A percentile compares a stretch with the other conserved stretches of the same genome.
Conservation (phyloP, 2,329 filamentous ascomycete genomes). For the Alternaria longipes region DNA sequence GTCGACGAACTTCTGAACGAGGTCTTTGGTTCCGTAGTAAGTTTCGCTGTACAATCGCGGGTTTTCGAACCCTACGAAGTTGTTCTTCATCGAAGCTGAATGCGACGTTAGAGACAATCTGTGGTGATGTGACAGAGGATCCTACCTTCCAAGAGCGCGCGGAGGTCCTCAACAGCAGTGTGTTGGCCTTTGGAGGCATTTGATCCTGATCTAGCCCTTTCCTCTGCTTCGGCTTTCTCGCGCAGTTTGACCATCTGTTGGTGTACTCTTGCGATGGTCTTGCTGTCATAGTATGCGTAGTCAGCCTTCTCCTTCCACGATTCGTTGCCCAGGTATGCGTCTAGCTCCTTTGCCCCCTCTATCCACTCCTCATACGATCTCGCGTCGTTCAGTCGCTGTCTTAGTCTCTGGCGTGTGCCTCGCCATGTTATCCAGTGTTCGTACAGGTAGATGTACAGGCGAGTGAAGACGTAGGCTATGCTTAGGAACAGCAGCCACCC, state of each 20-base stretch:
- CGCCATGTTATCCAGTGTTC: conserved; percentile 93
- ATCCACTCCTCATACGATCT: conserved; percentile 86
- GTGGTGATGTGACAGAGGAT: background rate
- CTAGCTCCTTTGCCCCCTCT: conserved; percentile 77
- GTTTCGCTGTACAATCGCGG: conserved; percentile 95
- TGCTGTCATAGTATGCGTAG: conserved; percentile 84
- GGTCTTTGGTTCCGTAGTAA: conserved; percentile 95
- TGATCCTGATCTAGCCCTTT: conserved; percentile 52
- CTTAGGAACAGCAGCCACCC: conserved; percentile 81
- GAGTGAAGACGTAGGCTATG: conserved; percentile 78
- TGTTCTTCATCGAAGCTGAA: conserved; percentile 88
- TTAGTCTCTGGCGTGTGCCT: conserved; percentile 75
- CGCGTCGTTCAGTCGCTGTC: conserved; percentile 75
- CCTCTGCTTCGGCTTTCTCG: conserved; percentile 63
- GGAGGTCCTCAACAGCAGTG: conserved; percentile 76
- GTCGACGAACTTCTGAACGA: conserved; percentile 90
- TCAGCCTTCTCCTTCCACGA: conserved; percentile 79
- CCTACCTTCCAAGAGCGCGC: conserved; percentile 71
- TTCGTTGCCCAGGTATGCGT: conserved; percentile 81
- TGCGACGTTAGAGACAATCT: background rate
- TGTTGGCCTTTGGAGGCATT: conserved; percentile 38
- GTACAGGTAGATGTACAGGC: conserved; percentile 90
- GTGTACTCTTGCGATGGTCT: conserved; percentile 80
- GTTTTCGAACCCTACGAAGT: conserved; percentile 95
- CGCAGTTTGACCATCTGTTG: conserved; percentile 76